Percentiles rank a stretch among this genome's conserved stretches.
phyloP scores from a whole-genome alignment of 768 basidiomycete genomes.

The Cystobasidium tubakii region DNA sequence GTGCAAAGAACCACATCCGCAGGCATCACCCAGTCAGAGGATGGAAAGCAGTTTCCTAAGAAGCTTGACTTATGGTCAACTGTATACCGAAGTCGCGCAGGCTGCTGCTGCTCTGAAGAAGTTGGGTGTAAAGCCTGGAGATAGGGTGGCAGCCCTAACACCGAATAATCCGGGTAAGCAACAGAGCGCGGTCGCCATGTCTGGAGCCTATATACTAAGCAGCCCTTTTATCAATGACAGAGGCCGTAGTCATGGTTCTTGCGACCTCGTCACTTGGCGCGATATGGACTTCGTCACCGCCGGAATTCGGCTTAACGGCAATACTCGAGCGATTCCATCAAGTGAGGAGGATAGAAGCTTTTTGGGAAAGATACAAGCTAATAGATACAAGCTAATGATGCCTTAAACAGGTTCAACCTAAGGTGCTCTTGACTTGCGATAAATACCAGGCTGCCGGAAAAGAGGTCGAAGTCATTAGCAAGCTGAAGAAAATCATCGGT shows the following conservation, averaged over 20 bases:
- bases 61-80: conserved; percentile 41
- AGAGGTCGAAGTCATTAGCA: conserved; percentile 28
- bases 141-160: conserved; percentile 43
- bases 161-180: conserved; percentile 38
- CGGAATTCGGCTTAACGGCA: conserved; percentile 32
- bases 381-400: not conserved
- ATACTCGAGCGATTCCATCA: conserved; percentile 35
- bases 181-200: no score
- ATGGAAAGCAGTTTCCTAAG: conserved; percentile 36
- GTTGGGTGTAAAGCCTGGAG: conserved; percentile 39
- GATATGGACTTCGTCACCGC: conserved; percentile 26
- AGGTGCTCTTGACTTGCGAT: conserved; percentile 45
- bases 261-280: conserved; percentile 38
- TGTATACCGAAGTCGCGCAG: conserved; percentile 42
- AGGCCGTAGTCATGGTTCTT: conserved; percentile 39
- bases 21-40: not conserved
- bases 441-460: conserved; percentile 43
- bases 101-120: conserved; percentile 41
- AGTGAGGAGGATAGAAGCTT: not conserved
- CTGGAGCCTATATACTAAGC: no score
- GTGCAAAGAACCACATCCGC: conserved; percentile 40
- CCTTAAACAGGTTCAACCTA: conserved; percentile 45
- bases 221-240: no score
- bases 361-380: not conserved
- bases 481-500: conserved; percentile 31